Percentiles rank a stretch among this genome's conserved stretches.
These are phyloP conservation scores for Paspalum notatum DNA, from an alignment of 176 grass and related monocot species.

Conservation along the genomic window DNA sequence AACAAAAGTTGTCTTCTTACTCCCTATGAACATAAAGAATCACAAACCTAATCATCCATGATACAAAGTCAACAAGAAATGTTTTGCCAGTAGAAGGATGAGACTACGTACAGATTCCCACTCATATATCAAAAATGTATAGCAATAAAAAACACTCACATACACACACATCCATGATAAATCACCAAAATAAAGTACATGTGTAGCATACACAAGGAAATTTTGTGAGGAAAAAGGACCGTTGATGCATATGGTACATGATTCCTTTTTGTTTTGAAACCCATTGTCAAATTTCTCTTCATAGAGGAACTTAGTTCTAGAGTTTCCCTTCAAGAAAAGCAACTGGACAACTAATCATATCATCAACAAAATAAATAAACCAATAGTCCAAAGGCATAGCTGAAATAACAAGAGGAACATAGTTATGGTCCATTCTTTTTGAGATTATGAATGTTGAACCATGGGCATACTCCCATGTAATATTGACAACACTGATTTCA, in stretches of 20 bases:
- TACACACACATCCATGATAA: neutral
- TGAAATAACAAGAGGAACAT: no score
- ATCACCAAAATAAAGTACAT: neutral
- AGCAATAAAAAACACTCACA: neutral
- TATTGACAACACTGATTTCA: no score
- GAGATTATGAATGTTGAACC: no score
- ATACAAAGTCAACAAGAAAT: neutral
- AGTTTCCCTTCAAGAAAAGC: no score
- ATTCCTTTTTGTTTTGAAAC: neutral
- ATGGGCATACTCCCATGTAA: no score
- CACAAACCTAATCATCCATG: neutral
- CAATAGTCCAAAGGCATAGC: no score
- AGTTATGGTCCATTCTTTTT: no score
- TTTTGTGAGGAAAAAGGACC: neutral
- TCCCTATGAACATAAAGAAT: neutral
- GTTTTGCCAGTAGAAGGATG: neutral
- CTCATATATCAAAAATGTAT: no score
- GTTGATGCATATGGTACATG: neutral
- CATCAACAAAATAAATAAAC: no score
- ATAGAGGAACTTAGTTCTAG: no score
- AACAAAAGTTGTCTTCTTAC: neutral
- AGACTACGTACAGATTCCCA: no score
- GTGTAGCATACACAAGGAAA: neutral
- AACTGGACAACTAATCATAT: no score
- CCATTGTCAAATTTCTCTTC: neutral